Conservation (phyloP, 2,329 filamentous ascomycete species). For the Fusarium tuaranense region DNA sequence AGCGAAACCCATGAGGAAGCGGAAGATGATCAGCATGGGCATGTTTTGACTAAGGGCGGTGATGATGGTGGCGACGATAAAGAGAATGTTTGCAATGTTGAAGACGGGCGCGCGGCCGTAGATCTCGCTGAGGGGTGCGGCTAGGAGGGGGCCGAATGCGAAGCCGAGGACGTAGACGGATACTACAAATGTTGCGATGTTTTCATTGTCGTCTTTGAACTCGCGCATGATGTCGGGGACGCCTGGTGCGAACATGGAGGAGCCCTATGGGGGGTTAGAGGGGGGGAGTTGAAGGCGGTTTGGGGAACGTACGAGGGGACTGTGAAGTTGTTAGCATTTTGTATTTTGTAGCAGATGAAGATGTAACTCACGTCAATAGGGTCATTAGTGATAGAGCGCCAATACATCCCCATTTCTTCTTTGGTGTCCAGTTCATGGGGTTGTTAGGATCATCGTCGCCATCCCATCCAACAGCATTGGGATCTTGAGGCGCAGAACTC, state of each 20-base stretch:
- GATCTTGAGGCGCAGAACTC: constrained; percentile 17
- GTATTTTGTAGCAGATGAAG: rapidly evolving
- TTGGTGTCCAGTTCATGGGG: constrained; percentile 73
- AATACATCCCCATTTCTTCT: constrained; percentile 53
- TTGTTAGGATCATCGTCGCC: constrained; percentile 64
- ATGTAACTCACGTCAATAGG: constrained; percentile 39
- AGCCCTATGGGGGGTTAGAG: constrained; percentile 34
- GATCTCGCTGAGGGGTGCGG: constrained; percentile 72
- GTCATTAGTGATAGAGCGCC: constrained; percentile 48
- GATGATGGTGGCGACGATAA: constrained; percentile 62
- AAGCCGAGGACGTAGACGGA: constrained; percentile 63
- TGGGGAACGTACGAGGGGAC: constrained; percentile 35
- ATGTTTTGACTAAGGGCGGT: constrained; percentile 68
- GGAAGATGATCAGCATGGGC: constrained; percentile 70
- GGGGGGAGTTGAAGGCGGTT: not conserved
- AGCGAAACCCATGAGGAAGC: constrained; percentile 72
- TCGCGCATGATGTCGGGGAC: constrained; percentile 61
- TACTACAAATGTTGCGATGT: constrained; percentile 57
- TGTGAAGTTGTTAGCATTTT: constrained; percentile 18
- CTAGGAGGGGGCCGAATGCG: constrained; percentile 70
- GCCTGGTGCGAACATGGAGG: constrained; percentile 48
- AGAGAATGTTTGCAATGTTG: constrained; percentile 59
- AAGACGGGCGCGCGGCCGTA: constrained; percentile 63
- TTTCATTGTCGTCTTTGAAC: constrained; percentile 52
- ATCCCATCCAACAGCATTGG: constrained; percentile 42